Percentiles rank a stretch among this genome's conserved stretches.
These are phyloP conservation scores for Asterella californica DNA, from an alignment of 225 moss, liverwort and hornwort species.

Conservation along the genomic window DNA sequence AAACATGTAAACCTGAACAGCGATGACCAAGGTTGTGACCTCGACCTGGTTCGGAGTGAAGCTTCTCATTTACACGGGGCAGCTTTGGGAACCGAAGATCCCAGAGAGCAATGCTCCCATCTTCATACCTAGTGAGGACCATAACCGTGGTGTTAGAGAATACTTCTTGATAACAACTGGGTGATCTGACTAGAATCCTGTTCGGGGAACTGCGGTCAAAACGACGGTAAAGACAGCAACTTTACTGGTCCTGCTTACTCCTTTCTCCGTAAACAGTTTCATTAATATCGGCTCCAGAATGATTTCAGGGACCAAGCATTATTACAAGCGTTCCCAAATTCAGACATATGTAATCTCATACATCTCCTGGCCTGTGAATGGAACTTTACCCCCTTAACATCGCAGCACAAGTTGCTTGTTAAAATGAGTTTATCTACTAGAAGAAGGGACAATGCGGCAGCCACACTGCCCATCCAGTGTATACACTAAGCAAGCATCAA, in stretches of 20 bases:
- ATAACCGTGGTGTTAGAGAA: neutral
- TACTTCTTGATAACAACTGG: neutral
- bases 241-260: too few relatives aligned
- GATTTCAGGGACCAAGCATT: neutral
- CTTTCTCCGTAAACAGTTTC: too few relatives aligned
- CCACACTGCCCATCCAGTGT: too few relatives aligned
- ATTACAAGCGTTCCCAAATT: neutral
- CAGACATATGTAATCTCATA: too few relatives aligned
- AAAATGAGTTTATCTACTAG: too few relatives aligned
- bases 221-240: too few relatives aligned
- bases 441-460: too few relatives aligned
- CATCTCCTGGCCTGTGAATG: too few relatives aligned
- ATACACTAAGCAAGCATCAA: neutral
- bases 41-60: constrained; percentile 93
- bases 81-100: constrained; percentile 65
- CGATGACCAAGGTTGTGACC: neutral
- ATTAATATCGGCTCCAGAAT: neutral
- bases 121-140: constrained; percentile 63
- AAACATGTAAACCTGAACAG: neutral
- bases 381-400: too few relatives aligned
- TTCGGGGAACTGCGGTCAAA: too few relatives aligned
- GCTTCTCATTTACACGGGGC: constrained; percentile 60
- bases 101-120: constrained; percentile 83
- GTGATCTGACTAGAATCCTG: too few relatives aligned
- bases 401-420: too few relatives aligned